Base-by-base conservation (phyloP, 768 basidiomycete genomes). In the Flagelloscypha sp. region DNA sequence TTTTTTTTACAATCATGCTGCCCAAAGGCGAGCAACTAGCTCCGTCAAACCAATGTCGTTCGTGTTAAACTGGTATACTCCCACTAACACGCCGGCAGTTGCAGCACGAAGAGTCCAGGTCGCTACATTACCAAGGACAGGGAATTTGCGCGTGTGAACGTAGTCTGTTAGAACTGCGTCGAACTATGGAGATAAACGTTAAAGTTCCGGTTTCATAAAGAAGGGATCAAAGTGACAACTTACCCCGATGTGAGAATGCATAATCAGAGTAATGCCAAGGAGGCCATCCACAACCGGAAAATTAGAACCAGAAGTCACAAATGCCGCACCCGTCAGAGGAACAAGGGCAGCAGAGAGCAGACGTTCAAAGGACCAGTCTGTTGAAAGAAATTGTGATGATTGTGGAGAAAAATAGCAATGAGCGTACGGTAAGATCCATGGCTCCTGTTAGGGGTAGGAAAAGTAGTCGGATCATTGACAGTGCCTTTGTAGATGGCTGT, bases 51-150 rank as follows among this genome's bases (percentile, higher is more conserved):
- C 93, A 44, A 99, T 79, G 55, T 98, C 94, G 54, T 94, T 90
- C 27, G 95, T 97, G 66, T 98, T 97, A 69, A 98, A 97, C 58
- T 95, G 84, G 65, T 95, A 99, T 5, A 97, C 74, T 11, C 95
- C 94, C 29, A 89, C 77, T 34, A 92, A 69, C 4, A 84, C 77
- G 15, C 79, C 88, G 24, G 80, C 74, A 19, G 95, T 97, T 5
- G 78, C 64, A 5, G 74, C 58, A 30, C 90, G 72, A 37, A 97
- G 66, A 6, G 66, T 56, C 94, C 94, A 98, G n/a, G 65, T 76
- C 9, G 58, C 48, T 30, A 79, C 36, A 1, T 66, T 75, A 8
- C 87, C 92, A 40, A 90, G 34, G 28, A 78, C 45, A n/a, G 90
- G 88, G 70, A 84, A 95, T 61, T 99, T 98, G 59, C 94, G 85